Evolutionary conservation across 2,329 filamentous ascomycete species (phyloP).

Genomic region (Daldinia sp.): DNA sequence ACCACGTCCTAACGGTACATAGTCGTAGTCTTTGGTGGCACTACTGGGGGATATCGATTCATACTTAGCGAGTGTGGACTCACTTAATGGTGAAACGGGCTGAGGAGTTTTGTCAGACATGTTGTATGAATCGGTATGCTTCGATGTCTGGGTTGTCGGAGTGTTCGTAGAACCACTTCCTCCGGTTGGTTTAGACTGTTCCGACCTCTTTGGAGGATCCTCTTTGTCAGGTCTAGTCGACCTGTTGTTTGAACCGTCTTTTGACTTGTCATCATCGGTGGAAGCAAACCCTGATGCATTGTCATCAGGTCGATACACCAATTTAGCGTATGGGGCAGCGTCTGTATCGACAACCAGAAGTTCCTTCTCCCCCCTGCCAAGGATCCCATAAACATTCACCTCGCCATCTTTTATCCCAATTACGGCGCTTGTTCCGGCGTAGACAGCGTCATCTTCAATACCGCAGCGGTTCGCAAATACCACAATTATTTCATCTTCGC

Average conservation of each 20-base stretch:
- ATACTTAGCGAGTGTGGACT: conserved; percentile 9
- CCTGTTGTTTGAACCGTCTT: neutral
- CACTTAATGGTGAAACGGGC: conserved; percentile 9
- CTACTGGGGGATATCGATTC: conserved; percentile 2
- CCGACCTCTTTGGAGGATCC: neutral
- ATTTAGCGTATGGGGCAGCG: conserved; percentile 58
- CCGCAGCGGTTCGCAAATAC: conserved; percentile 79
- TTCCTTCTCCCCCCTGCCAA: conserved; percentile 77
- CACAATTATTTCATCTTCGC: conserved; percentile 71
- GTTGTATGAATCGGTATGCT: neutral
- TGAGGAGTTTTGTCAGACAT: neutral
- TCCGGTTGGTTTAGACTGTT: neutral
- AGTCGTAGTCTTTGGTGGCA: conserved; percentile 10
- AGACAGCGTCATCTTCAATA: conserved; percentile 72
- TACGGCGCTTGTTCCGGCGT: conserved; percentile 80
- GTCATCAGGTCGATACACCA: conserved; percentile 55
- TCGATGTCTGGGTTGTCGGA: neutral
- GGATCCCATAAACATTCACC: conserved; percentile 75
- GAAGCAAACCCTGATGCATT: neutral
- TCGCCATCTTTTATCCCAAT: conserved; percentile 74
- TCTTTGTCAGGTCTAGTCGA: neutral
- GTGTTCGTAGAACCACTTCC: neutral
- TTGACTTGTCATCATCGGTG: conserved; percentile 5
- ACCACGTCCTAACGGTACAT: conserved; percentile 17
- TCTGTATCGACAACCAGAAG: conserved; percentile 76